Evolutionary conservation across 2,329 filamentous ascomycete species (phyloP), one percentile per base, ranked within the genome.

Genomic region (Neonectria magnoliae): DNA sequence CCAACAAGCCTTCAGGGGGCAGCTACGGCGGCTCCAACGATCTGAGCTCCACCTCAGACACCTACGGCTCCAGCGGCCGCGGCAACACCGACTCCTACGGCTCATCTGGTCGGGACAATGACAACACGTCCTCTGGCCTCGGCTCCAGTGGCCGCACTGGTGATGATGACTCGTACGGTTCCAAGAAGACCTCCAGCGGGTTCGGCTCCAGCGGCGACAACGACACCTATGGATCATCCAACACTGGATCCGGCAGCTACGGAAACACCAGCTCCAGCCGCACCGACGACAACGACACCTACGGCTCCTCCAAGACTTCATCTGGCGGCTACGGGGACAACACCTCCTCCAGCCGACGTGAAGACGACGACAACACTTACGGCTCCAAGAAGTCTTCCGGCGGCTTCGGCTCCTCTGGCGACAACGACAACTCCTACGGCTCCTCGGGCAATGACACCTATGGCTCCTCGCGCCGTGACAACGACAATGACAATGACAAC

Each of bases 391-490:
- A 69, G 44, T 27, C 22, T 13, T 47, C 41, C 22, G 51, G 50
- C 42, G 41, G 41, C 41, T 20, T 44, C 41, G 41, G 41, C 33
- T 36, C 33, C 13, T 36, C 33, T 4, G 54, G 16, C 16, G 51
- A 9, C 53, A 20, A 45, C 22, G 55, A 65, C 22, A 67, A 65
- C 22, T 66, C 60, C 1, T 70, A 71, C 36, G 70, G 72, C 44
- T 71, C 71, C 7, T 72, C 63, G 29, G 54, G 64, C 44, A 62
- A 63, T 60, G 55, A 58, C 45, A 69, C 71, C 36, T 62, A 73
- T 42, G 53, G 60, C 50, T 63, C 69, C 22, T 51, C 48, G 4
- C 62, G 68, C 33, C 62, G 52, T n/a, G 47, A 68, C 25, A 25
- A 25, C 25, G 25, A 25, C 47, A 66, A 73, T 54, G 64, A 62